phyloP scores from a whole-genome alignment of 2,329 filamentous ascomycete species.

The Microdochium trichocladiopsis region DNA sequence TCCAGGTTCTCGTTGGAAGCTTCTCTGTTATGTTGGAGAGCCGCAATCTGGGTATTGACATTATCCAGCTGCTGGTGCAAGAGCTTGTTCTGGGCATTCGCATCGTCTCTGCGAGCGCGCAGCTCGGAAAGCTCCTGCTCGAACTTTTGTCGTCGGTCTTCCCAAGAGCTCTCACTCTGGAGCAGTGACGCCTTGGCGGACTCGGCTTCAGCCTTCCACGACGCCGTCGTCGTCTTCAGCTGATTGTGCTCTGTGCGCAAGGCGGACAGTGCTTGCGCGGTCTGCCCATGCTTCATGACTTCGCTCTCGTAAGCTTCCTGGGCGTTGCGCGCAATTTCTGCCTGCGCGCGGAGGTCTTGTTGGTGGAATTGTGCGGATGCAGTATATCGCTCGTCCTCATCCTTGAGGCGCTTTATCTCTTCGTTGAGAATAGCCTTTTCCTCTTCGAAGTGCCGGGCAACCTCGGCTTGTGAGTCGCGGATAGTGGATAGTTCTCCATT shows the following conservation, averaged over 20 bases:
- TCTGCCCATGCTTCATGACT: slow-evolving; percentile 89
- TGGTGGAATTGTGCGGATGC: slow-evolving; percentile 80
- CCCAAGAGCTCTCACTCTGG: slow-evolving; percentile 84
- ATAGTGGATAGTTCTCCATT: slow-evolving; percentile 77
- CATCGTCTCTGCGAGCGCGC: slow-evolving; percentile 72
- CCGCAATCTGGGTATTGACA: slow-evolving; percentile 70
- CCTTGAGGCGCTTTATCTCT: slow-evolving; percentile 74
- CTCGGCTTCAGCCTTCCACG: slow-evolving; percentile 74
- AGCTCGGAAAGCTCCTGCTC: slow-evolving; percentile 80
- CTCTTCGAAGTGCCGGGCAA: slow-evolving; percentile 64
- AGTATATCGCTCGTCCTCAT: slow-evolving; percentile 72
- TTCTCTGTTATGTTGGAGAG: slow-evolving; percentile 69
- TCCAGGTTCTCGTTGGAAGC: slow-evolving; percentile 45
- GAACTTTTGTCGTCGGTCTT: slow-evolving; percentile 70
- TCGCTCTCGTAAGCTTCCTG: slow-evolving; percentile 96
- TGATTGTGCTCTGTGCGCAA: slow-evolving; percentile 76
- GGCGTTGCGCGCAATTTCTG: slow-evolving; percentile 85
- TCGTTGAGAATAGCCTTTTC: slow-evolving; percentile 74
- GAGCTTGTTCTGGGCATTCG: slow-evolving; percentile 82
- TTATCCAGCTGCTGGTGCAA: slow-evolving; percentile 84
- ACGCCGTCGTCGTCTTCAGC: slow-evolving; percentile 70
- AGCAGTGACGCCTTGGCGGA: slow-evolving; percentile 72
- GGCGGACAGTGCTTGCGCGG: slow-evolving; percentile 75
- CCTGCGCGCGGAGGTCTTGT: slow-evolving; percentile 86
- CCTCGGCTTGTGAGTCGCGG: slow-evolving; percentile 73